Percentiles rank a stretch among this genome's conserved stretches.
phyloP scores from a whole-genome alignment of 306 rosid species.

The Quillaja saponaria region DNA sequence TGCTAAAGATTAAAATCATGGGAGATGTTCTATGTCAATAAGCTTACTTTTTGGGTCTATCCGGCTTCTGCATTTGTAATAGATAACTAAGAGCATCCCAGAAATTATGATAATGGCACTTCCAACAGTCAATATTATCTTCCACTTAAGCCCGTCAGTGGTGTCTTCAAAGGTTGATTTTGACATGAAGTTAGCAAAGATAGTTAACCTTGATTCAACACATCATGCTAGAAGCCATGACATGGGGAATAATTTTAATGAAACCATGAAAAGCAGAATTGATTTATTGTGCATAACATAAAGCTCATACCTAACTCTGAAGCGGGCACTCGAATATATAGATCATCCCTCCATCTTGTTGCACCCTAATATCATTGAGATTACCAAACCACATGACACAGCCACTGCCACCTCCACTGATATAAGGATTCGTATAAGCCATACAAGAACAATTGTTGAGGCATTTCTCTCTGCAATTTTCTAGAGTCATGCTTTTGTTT shows the following conservation, averaged over 20 bases:
- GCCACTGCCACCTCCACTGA: constrained; percentile 40
- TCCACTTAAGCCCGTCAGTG: constrained; percentile 20
- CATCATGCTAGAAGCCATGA: neutral
- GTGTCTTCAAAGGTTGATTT: constrained; percentile 17
- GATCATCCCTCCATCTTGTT: constrained; percentile 14
- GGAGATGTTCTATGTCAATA: no score
- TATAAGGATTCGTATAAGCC: constrained; percentile 31
- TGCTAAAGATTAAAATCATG: no score
- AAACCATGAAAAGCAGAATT: no score
- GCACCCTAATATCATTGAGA: constrained; percentile 18
- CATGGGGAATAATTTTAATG: no score
- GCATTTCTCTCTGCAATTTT: constrained; percentile 38
- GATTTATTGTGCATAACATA: neutral
- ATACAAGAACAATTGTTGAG: constrained; percentile 44
- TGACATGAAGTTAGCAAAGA: neutral
- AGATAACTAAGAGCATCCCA: constrained; percentile 29
- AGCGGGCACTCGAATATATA: constrained; percentile 28
- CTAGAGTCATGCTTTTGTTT: constrained; percentile 17
- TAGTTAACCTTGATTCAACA: neutral
- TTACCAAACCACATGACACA: constrained; percentile 42
- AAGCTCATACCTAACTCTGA: constrained; percentile 25
- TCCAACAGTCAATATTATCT: constrained; percentile 25
- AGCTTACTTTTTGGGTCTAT: constrained; percentile 26
- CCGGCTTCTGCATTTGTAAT: constrained; percentile 26
- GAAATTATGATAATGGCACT: constrained; percentile 6